Percentiles rank a stretch among this genome's conserved stretches.
These are phyloP conservation scores for Colletotrichum aenigma DNA, from an alignment of 2,329 filamentous ascomycete species.

Conservation along the genomic window DNA sequence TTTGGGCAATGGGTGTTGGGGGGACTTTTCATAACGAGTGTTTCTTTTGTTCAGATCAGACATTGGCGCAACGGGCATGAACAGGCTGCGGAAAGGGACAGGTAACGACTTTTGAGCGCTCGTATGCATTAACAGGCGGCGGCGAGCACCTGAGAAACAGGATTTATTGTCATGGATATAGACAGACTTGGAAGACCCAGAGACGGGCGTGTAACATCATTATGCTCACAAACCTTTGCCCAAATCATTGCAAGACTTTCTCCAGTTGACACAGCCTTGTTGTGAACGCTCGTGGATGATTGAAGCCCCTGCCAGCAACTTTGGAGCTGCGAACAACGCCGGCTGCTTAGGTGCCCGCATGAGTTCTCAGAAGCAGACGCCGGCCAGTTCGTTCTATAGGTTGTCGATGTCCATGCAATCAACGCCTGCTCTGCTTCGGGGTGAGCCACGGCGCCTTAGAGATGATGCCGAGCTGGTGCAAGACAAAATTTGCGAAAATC, in stretches of 20 bases:
- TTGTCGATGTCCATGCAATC: too few species aligned
- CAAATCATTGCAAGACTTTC: not conserved
- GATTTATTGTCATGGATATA: not conserved
- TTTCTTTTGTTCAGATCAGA: not conserved
- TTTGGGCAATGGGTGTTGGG: not conserved
- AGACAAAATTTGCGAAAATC: too few species aligned
- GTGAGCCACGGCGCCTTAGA: too few species aligned
- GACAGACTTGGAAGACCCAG: not conserved
- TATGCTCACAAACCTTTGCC: not conserved
- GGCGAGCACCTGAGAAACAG: not conserved
- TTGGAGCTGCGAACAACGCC: not conserved
- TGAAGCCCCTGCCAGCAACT: not conserved
- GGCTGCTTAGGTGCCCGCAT: accelerated
- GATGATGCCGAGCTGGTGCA: too few species aligned
- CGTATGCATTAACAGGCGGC: not conserved
- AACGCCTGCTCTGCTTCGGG: too few species aligned
- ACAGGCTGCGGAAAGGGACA: not conserved
- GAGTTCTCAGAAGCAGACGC: too few species aligned
- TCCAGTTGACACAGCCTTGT: not conserved
- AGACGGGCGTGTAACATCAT: not conserved
- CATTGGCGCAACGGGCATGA: not conserved
- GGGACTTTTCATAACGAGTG: not conserved
- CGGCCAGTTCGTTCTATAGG: too few species aligned
- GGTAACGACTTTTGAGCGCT: not conserved
- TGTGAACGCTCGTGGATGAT: accelerated